Evolutionary conservation across 441 rosid species (phyloP).

Genomic region (Croton setiger): DNA sequence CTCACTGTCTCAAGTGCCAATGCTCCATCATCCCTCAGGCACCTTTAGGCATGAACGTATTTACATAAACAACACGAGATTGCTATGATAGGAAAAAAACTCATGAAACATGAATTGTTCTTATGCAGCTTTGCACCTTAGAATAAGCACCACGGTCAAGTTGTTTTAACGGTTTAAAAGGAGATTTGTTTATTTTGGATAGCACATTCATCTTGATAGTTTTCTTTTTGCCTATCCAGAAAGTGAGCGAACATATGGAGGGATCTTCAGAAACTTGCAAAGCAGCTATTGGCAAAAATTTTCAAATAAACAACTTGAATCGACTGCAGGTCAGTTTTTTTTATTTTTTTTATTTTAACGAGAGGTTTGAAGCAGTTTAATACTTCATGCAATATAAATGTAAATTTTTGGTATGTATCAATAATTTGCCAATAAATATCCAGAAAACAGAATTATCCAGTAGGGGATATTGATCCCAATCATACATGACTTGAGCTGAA

Average conservation of each 20-base stretch:
- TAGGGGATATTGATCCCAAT: background rate
- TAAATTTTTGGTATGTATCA: background rate
- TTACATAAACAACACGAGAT: background rate
- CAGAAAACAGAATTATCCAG: background rate
- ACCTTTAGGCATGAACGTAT: background rate
- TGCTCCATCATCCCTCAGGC: background rate
- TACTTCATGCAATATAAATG: background rate
- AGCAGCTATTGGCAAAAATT: constrained; percentile 28
- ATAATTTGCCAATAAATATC: background rate
- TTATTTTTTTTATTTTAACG: background rate
- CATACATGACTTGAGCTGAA: background rate
- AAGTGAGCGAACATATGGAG: constrained; percentile 28
- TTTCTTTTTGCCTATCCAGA: constrained; percentile 16
- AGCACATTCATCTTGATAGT: background rate
- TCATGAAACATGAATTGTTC: background rate
- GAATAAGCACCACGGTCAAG: constrained; percentile 4
- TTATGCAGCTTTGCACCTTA: background rate
- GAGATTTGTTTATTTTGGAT: background rate
- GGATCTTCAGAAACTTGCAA: constrained; percentile 31
- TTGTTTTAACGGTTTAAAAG: background rate
- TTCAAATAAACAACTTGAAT: constrained; percentile 28
- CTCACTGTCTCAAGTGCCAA: background rate
- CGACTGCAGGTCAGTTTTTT: constrained; percentile 32
- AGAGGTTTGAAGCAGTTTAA: background rate
- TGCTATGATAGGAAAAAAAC: background rate